Evolutionary conservation across 225 moss, liverwort and hornwort genomes (phyloP).

Genomic region (Sphagnum tenellum): DNA sequence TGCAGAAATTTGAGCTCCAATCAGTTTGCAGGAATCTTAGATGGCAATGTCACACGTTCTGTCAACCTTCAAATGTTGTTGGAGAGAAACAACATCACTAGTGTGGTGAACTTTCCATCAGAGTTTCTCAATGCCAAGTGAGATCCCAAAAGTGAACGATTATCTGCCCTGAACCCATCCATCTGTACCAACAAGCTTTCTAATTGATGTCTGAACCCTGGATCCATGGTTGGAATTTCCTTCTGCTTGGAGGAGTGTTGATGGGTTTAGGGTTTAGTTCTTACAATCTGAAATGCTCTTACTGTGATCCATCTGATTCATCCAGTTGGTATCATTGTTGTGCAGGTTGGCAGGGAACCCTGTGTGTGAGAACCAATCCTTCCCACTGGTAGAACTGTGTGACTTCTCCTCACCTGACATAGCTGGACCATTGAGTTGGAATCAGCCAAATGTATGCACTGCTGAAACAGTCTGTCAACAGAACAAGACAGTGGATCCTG

Average conservation of each 20-base stretch:
- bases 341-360: slow-evolving; percentile 43
- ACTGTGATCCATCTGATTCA: not conserved
- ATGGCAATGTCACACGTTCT: slow-evolving; percentile 23
- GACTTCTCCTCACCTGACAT: slow-evolving; percentile 1
- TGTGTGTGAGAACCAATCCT: slow-evolving; percentile 33
- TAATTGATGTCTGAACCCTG: too few relatives aligned
- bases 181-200: too few relatives aligned
- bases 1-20: slow-evolving; percentile 43
- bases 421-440: slow-evolving; percentile 19
- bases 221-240: too few relatives aligned
- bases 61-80: slow-evolving; percentile 22
- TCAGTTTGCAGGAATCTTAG: slow-evolving; percentile 28
- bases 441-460: slow-evolving; percentile 19
- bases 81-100: slow-evolving; percentile 31
- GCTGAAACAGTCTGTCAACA: slow-evolving; percentile 10
- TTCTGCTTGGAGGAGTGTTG: too few relatives aligned
- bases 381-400: slow-evolving; percentile 23
- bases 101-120: slow-evolving; percentile 25
- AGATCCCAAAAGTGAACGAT: too few relatives aligned
- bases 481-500: slow-evolving; percentile 16
- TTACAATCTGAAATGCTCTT: too few relatives aligned
- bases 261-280: too few relatives aligned
- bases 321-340: not conserved
- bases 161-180: too few relatives aligned
- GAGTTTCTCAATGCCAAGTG: slow-evolving; percentile 11